Base-by-base conservation (phyloP, 345 rosid species). In the Populus simonii region DNA sequence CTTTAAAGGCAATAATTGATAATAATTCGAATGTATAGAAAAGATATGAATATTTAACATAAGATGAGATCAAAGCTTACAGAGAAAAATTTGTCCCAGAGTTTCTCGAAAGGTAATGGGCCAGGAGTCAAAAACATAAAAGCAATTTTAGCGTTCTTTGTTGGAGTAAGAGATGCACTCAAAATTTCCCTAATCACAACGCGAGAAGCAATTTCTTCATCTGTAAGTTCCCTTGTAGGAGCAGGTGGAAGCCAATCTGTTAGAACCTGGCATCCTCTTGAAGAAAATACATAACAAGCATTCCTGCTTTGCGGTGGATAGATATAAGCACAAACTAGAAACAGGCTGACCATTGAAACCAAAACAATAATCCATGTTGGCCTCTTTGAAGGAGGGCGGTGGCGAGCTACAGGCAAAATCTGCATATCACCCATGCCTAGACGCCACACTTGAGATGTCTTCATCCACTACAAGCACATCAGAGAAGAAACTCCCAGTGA, bases 121-220 rank as follows among this genome's bases (percentile, higher is more conserved):
- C 96, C 89, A 6, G 94, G 94, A 83, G 87, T 92, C 82, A 95
- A 89, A 89, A 92, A 95, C 93, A 95, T 87, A 83, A 95, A 95
- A 2, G 99, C 99, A 35, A 96, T 87, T 81, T 96, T 96, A 23
- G 98, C 78, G 31, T 82, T 87, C 76, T 83, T 89, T 39, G 87
- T 67, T 36, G 75, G 84, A 62, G 83, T 74, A 71, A 91, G 84
- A 83, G 97, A 91, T 0, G 77, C 75, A 67, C 55, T 86, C 85
- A 93, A 71, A 39, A 96, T 92, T 45, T 93, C 99, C 72, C 77
- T 86, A 83, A 90, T 79, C 51, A 96, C 96, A 55, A 91, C 87
- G 1, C 80, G 94, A 68, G 98, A 86, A 18, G 89, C 92, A 49
- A 94, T 81, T 89, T 96, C 99, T 29, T 90, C 92, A 70, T 96